A percentile compares a stretch with the other conserved stretches of the same genome.
These are phyloP conservation scores for Dryas integrifolia DNA, from an alignment of 331 rosid genomes.

Conservation along the genomic window DNA sequence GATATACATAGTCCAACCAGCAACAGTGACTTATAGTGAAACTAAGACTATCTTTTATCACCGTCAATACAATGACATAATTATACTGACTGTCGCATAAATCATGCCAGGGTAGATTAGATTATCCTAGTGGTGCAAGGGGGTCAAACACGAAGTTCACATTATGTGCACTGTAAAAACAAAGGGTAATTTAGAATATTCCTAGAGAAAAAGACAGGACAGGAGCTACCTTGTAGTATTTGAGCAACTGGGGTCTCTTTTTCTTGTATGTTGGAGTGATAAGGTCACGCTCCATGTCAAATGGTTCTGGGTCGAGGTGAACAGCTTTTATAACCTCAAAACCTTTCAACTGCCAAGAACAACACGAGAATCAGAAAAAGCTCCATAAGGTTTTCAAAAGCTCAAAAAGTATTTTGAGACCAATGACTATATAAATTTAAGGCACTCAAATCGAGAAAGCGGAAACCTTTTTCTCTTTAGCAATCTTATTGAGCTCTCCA, in stretches of 20 bases:
- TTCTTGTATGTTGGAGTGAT: conserved; percentile 93
- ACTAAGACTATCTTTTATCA: background rate
- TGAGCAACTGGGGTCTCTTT: conserved; percentile 92
- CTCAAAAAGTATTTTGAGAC: background rate
- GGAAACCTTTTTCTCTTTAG: conserved; percentile 80
- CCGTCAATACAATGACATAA: background rate
- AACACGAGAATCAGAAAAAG: conserved; percentile 25
- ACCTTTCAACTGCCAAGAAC: conserved; percentile 80
- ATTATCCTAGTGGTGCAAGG: background rate
- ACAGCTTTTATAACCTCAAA: conserved; percentile 76
- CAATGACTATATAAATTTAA: background rate
- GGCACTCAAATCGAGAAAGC: conserved; percentile 27
- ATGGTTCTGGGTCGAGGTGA: conserved; percentile 84
- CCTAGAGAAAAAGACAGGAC: background rate
- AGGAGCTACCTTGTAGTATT: conserved; percentile 72
- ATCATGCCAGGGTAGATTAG: background rate
- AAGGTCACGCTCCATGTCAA: conserved; percentile 97
- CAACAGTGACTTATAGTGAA: background rate
- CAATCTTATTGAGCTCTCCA: conserved; percentile 67
- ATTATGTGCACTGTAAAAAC: background rate
- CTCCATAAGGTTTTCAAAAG: conserved; percentile 17
- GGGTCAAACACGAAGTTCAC: background rate
- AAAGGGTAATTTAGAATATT: conserved; percentile 4
- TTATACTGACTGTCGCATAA: background rate
- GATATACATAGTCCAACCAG: background rate